These are phyloP conservation scores for Pythium aquatile DNA, from an alignment of 352 stramenopile genomes.

Conservation along the genomic window DNA sequence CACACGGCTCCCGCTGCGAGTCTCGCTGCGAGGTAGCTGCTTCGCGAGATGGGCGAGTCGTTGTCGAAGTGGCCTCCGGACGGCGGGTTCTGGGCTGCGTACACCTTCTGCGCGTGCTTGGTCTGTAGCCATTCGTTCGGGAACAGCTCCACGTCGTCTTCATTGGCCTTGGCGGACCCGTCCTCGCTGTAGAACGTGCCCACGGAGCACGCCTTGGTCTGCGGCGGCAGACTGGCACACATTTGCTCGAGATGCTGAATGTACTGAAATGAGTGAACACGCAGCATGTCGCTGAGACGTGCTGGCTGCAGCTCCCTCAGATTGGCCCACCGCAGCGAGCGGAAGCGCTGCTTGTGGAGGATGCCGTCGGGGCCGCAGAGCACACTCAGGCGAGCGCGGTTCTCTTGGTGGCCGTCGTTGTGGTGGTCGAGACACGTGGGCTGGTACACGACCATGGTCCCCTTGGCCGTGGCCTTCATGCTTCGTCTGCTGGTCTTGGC, in stretches of 20 bases:
- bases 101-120: conserved; percentile 43
- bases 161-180: conserved; percentile 14
- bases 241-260: conserved; percentile 52
- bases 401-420: conserved; percentile 76
- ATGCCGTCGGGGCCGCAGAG: conserved; percentile 63
- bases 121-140: conserved; percentile 50
- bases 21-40: conserved; percentile 51
- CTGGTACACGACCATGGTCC: conserved; percentile 66
- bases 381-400: conserved; percentile 48
- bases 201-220: conserved; percentile 45
- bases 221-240: conserved; percentile 42
- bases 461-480: conserved; percentile 26
- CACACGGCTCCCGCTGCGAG: conserved; percentile 60
- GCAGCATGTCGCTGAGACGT: conserved; percentile 54
- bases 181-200: conserved; percentile 38
- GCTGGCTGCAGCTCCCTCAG: conserved; percentile 49
- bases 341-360: conserved; percentile 59
- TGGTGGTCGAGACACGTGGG: conserved; percentile 72
- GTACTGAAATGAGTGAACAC: conserved; percentile 65
- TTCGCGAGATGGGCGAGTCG: conserved; percentile 63
- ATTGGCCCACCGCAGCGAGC: conserved; percentile 59
- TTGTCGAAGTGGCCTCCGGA: conserved; percentile 56
- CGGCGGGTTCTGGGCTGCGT: conserved; percentile 43
- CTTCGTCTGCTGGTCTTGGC: conserved; percentile 30
- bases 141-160: conserved; percentile 21